phyloP scores from a whole-genome alignment of 2,329 filamentous ascomycete genomes.

The Claviceps purpurea region DNA sequence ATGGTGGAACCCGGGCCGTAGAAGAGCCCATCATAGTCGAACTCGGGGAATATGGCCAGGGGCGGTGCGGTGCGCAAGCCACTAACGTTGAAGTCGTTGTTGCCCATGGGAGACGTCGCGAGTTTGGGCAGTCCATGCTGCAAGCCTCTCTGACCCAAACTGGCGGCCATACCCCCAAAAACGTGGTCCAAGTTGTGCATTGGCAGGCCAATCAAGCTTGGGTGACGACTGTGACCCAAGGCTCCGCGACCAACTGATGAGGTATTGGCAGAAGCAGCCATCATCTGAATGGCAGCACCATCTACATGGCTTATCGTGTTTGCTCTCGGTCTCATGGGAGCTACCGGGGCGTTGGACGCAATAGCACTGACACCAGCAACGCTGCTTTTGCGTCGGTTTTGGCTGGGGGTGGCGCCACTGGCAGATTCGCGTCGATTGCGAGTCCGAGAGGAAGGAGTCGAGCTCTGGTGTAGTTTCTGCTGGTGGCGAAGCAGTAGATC shows the following conservation, averaged over 20 bases:
- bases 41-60: conserved; percentile 47
- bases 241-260: conserved; percentile 29
- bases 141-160: conserved; percentile 52
- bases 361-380: conserved; percentile 46
- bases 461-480: conserved; percentile 94
- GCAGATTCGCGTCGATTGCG: conserved; percentile 84
- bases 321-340: conserved; percentile 70
- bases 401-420: conserved; percentile 51
- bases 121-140: conserved; percentile 64
- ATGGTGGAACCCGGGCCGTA: conserved; percentile 56
- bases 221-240: conserved; percentile 55
- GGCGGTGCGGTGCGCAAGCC: conserved; percentile 69
- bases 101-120: conserved; percentile 59
- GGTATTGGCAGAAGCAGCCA: conserved; percentile 42
- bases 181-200: conserved; percentile 46
- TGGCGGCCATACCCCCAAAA: conserved; percentile 59
- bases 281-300: conserved; percentile 57
- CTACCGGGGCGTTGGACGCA: conserved; percentile 30
- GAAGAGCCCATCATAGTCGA: conserved; percentile 36
- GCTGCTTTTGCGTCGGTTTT: conserved; percentile 80
- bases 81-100: conserved; percentile 45
- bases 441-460: conserved; percentile 73
- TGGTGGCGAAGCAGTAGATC: conserved; percentile 89
- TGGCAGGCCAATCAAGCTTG: conserved; percentile 57
- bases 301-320: conserved; percentile 97